These are phyloP conservation scores for Iberis pinnata DNA, from an alignment of 345 rosid species.

Conservation along the genomic window DNA sequence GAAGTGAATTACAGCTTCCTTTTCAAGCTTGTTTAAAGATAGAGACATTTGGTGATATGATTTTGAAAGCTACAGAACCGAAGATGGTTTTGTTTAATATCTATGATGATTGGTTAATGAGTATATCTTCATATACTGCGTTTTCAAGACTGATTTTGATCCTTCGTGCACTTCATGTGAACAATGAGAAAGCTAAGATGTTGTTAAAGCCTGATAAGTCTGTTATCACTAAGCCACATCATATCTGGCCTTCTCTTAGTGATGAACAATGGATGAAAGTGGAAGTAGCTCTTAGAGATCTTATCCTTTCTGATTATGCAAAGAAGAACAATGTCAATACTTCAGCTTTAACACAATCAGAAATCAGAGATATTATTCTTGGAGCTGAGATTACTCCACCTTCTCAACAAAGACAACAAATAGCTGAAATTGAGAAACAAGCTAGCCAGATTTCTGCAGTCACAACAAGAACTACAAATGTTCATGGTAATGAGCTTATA, in stretches of 20 bases:
- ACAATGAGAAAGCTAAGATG: constrained; percentile 91
- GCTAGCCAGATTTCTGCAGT: constrained; percentile 79
- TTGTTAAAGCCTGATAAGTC: constrained; percentile 64
- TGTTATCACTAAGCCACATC: constrained; percentile 43
- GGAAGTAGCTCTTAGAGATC: constrained; percentile 78
- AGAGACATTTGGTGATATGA: constrained; percentile 80
- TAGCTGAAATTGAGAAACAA: constrained; percentile 90
- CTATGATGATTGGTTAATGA: constrained; percentile 35
- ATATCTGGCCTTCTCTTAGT: constrained; percentile 85
- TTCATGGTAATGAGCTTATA: constrained; percentile 83
- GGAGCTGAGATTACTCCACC: constrained; percentile 99
- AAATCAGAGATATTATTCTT: constrained; percentile 86
- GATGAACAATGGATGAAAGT: constrained; percentile 88
- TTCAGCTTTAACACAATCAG: constrained; percentile 84
- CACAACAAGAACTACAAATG: constrained; percentile 78
- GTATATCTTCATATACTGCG: constrained; percentile 76
- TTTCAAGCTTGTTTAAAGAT: constrained; percentile 94
- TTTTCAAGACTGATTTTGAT: constrained; percentile 82
- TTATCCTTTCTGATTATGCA: constrained; percentile 81
- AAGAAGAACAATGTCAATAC: constrained; percentile 93
- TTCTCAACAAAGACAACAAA: constrained; percentile 89
- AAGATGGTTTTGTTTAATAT: constrained; percentile 80
- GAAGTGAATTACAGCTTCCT: constrained; percentile 89
- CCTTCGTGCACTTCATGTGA: constrained; percentile 86
- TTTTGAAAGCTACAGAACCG: constrained; percentile 80